These are phyloP conservation scores for Metschnikowia cerradonensis DNA, from an alignment of 805 yeast genomes.

Conservation along the genomic window DNA sequence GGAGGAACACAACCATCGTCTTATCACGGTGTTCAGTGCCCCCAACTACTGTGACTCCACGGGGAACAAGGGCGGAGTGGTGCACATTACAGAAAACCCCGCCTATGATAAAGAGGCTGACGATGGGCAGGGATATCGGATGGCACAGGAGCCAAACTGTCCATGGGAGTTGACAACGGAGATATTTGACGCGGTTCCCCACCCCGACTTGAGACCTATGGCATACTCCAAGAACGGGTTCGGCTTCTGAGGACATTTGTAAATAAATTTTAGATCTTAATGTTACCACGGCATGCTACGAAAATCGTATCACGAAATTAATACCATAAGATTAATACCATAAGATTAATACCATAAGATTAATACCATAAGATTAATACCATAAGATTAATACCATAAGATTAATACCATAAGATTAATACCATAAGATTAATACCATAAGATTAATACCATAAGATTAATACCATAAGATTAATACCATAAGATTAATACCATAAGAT, in stretches of 20 bases:
- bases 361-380: too few species aligned
- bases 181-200: constrained; percentile 78
- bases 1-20: constrained; percentile 77
- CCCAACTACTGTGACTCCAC: constrained; percentile 95
- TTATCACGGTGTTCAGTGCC: constrained; percentile 95
- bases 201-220: constrained; percentile 93
- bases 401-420: too few species aligned
- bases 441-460: too few species aligned
- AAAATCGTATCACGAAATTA: too few species aligned
- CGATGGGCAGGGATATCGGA: constrained; percentile 40
- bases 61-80: constrained; percentile 87
- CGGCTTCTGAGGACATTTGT: constrained; percentile 26
- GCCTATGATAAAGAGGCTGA: constrained; percentile 44
- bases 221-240: constrained; percentile 60
- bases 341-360: too few species aligned
- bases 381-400: too few species aligned
- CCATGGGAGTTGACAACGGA: constrained; percentile 49
- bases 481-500: too few species aligned
- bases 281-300: background rate
- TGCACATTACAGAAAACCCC: constrained; percentile 56
- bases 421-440: too few species aligned
- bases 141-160: constrained; percentile 34
- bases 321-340: too few species aligned
- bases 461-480: too few species aligned
- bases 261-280: background rate